Percentiles rank a stretch among this genome's conserved stretches.
Conservation (phyloP, 495 filamentous ascomycete species). For the Xylaria acuta region DNA sequence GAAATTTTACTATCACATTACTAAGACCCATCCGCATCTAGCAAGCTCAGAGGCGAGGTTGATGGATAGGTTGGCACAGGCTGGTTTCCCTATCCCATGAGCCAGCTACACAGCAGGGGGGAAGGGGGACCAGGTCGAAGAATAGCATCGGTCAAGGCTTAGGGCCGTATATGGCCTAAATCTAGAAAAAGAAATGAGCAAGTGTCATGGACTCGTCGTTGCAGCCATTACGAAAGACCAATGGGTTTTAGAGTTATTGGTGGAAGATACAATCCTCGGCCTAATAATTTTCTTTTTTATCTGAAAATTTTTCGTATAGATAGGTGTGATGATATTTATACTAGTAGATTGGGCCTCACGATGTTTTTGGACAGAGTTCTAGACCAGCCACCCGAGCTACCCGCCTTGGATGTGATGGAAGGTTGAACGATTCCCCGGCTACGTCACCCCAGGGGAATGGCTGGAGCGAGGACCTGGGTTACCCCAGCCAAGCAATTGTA, state of each 20-base stretch:
- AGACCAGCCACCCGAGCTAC: background rate
- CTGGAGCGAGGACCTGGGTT: background rate
- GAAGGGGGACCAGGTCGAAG: background rate
- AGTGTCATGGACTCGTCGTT: background rate
- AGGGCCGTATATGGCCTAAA: background rate
- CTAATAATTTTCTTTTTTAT: background rate
- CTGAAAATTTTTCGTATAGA: background rate
- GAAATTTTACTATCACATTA: background rate
- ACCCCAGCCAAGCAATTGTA: background rate
- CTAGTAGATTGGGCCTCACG: background rate
- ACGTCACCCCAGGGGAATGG: background rate
- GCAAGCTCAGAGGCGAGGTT: constrained; percentile 14
- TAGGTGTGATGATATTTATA: background rate
- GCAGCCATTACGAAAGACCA: background rate
- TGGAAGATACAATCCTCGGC: background rate
- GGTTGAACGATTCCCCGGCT: background rate
- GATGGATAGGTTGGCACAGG: background rate
- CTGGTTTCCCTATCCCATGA: constrained; percentile 17
- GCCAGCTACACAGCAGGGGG: background rate
- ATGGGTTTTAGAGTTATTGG: background rate
- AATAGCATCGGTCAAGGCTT: background rate
- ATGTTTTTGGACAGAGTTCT: background rate
- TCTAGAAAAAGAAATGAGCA: background rate
- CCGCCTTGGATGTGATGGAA: background rate
- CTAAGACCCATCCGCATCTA: constrained; percentile 6